Conservation (phyloP, 345 rosid genomes). For the Syzygium jambos region DNA sequence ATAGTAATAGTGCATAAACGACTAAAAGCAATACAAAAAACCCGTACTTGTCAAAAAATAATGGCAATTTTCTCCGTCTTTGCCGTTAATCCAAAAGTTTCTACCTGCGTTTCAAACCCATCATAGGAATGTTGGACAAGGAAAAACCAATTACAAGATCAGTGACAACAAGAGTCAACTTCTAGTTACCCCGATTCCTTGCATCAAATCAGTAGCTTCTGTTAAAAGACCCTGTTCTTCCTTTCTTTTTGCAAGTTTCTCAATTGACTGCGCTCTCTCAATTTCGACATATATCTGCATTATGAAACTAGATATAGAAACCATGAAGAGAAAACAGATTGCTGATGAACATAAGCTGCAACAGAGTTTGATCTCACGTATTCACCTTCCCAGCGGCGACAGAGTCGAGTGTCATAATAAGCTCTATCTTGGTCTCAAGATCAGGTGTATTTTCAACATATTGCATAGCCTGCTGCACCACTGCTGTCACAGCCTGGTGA, state of each 20-base stretch:
- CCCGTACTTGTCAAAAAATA: conserved; percentile 68
- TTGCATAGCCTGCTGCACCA: neutral
- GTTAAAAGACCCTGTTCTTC: conserved; percentile 78
- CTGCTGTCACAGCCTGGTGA: too few relatives aligned
- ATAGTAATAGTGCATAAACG: neutral
- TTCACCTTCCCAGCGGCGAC: conserved; percentile 90
- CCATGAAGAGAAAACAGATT: neutral
- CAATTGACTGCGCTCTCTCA: conserved; percentile 78
- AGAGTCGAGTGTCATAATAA: conserved; percentile 59
- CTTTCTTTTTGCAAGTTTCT: conserved; percentile 78
- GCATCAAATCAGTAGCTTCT: conserved; percentile 94
- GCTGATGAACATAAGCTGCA: neutral
- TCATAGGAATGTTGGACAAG: neutral
- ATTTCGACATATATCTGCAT: conserved; percentile 81
- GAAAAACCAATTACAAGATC: neutral
- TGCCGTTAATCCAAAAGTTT: conserved; percentile 93
- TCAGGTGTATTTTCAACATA: conserved; percentile 14
- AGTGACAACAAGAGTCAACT: neutral
- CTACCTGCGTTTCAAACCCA: conserved; percentile 36
- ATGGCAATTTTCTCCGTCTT: conserved; percentile 89
- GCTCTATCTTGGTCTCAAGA: conserved; percentile 77
- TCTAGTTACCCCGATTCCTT: conserved; percentile 81
- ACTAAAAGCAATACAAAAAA: neutral
- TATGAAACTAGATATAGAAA: neutral
- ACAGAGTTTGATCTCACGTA: neutral